Evolutionary conservation across 2,329 filamentous ascomycete genomes (phyloP).

Genomic region (Penicillium brasilianum): DNA sequence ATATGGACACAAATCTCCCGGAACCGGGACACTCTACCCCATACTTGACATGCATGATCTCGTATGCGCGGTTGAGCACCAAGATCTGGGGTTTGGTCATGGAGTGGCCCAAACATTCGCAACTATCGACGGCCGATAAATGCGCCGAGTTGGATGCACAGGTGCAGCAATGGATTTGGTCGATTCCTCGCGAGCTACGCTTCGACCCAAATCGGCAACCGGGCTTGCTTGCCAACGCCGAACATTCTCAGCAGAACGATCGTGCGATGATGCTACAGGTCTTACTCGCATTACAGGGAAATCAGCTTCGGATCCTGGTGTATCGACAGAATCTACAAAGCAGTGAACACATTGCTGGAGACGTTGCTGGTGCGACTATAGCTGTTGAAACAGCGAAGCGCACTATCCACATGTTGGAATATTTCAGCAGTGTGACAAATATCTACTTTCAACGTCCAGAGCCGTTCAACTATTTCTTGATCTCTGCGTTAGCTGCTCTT

Average conservation of each 20-base stretch:
- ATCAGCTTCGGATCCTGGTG: conserved; percentile 53
- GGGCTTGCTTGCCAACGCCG: neutral
- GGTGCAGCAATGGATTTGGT: conserved; percentile 54
- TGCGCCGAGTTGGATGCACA: conserved; percentile 49
- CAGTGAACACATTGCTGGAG: conserved; percentile 43
- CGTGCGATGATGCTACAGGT: conserved; percentile 51
- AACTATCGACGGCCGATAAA: conserved; percentile 44
- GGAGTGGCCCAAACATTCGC: conserved; percentile 42
- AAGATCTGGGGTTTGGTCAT: conserved; percentile 55
- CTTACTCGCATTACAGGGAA: conserved; percentile 52
- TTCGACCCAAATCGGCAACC: conserved; percentile 39
- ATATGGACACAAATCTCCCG: conserved; percentile 56
- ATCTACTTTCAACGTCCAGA: conserved; percentile 48
- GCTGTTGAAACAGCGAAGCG: conserved; percentile 50
- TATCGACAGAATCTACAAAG: conserved; percentile 52
- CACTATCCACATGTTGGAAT: conserved; percentile 46
- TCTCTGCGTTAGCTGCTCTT: conserved; percentile 47
- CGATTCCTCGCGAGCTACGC: conserved; percentile 51
- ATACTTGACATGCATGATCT: conserved; percentile 56
- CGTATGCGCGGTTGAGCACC: conserved; percentile 53
- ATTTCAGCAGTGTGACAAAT: conserved; percentile 43
- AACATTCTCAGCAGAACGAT: conserved; percentile 31
- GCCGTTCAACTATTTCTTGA: conserved; percentile 51
- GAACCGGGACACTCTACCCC: conserved; percentile 48
- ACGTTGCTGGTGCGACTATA: conserved; percentile 43